Conservation (phyloP, 805 yeast genomes). For the Candida anglica region DNA sequence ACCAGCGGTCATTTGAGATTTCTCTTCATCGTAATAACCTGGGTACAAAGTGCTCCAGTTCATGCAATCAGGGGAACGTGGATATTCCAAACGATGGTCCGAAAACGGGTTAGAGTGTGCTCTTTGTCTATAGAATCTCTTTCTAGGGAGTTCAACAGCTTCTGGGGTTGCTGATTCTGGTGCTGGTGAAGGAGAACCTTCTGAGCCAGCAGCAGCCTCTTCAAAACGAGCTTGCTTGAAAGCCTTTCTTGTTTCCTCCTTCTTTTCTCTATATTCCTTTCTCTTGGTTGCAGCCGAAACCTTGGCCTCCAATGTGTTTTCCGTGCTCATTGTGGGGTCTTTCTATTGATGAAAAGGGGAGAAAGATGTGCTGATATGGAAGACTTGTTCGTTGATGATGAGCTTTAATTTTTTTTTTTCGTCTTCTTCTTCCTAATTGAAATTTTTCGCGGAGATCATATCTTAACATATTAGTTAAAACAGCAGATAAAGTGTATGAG, state of each 20-base stretch:
- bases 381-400: no score
- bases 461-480: no score
- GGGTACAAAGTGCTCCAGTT: conserved; percentile 84
- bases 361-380: no score
- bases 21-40: conserved; percentile 39
- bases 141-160: conserved; percentile 62
- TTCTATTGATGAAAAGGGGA: no score
- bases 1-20: conserved; percentile 40
- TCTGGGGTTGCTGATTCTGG: conserved; percentile 13
- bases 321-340: no score
- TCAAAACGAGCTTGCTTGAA: conserved; percentile 46
- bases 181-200: no score
- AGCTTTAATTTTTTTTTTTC: no score
- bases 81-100: conserved; percentile 90
- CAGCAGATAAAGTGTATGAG: no score
- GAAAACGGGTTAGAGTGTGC: conserved; percentile 98
- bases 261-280: conserved; percentile 45
- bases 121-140: conserved; percentile 89
- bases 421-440: no score
- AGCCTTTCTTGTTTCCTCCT: conserved; percentile 41
- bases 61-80: conserved; percentile 76
- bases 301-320: no score
- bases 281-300: conserved; percentile 42
- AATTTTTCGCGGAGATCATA: no score
- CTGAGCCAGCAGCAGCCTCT: conserved; percentile 15